Evolutionary conservation across 2,329 filamentous ascomycete species (phyloP), one percentile per base, ranked within the genome.

Genomic region (Lecanicillium sp.): DNA sequence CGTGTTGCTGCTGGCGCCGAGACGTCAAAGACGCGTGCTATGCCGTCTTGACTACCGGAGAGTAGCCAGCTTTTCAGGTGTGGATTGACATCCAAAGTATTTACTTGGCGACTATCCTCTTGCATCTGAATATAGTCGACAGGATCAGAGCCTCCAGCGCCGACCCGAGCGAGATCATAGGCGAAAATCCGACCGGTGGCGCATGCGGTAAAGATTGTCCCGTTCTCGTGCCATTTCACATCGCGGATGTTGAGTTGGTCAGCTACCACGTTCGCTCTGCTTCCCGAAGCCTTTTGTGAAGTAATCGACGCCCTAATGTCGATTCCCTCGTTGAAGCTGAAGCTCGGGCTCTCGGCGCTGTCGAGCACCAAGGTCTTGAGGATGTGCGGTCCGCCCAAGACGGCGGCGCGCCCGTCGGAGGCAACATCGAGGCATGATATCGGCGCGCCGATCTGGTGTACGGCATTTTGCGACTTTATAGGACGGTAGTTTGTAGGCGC

Each of bases 241-340:
- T 82, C 78, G 55, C 77, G 75, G 53, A 84, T 82, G 29, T 79
- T 81, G 41, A 84, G 68, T 60, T 83, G 79, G 51, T 84, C 80
- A 15, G 66, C 63, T 8, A 59, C 61, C 17, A 66, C 64, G 42
- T 64, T 70, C 5, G 64, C 63, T 44, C 72, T 70, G 38, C 67
- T 65, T 0, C 58, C 59, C 21, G 72, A 63, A 4, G 68, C 60
- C 41, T 70, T 66, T 50, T 78, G 74, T 10, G 73, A 67, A 12
- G 69, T 69, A 49, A 84, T 81, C 15, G 74, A 67, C 12, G 75
- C 68, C 48, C 79, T 74, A 50, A 84, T 58, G 57, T 84, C 80
- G 50, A 80, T 60, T 8, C 76, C 76, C 17, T 84, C 79, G 33
- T 62, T 65, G 26, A 73, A 65, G 56, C 60, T 60, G 48, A 63